These are phyloP conservation scores for Zasmidium cellare DNA, from an alignment of 2,329 filamentous ascomycete species.

Conservation along the genomic window DNA sequence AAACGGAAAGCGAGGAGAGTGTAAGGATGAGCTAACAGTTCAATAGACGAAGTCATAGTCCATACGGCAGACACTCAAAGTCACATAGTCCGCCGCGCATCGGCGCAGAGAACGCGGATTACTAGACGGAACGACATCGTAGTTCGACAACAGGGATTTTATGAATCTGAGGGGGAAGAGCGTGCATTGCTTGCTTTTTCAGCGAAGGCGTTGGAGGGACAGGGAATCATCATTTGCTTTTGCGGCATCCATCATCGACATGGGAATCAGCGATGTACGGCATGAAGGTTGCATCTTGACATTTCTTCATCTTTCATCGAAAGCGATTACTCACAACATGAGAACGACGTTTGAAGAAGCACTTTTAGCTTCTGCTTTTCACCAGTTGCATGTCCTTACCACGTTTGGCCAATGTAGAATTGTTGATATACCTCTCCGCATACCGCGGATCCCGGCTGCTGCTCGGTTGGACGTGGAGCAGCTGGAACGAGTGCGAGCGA, in stretches of 20 bases:
- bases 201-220: conserved; percentile 7
- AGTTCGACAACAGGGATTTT: neutral
- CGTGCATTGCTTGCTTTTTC: neutral
- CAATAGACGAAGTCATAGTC: conserved; percentile 25
- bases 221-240: neutral
- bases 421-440: neutral
- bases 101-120: conserved; percentile 27
- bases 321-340: too few species aligned
- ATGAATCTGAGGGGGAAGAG: too few species aligned
- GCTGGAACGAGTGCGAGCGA: neutral
- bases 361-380: too few species aligned
- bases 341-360: too few species aligned
- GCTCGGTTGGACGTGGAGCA: neutral
- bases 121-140: neutral
- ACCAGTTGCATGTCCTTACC: too few species aligned
- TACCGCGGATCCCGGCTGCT: neutral
- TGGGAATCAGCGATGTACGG: neutral
- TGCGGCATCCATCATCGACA: neutral
- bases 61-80: conserved; percentile 20
- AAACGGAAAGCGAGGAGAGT: neutral
- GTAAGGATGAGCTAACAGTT: too few species aligned
- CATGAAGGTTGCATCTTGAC: too few species aligned
- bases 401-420: too few species aligned
- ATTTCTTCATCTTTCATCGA: too few species aligned
- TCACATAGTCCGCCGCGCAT: conserved; percentile 27